Conservation (phyloP, 495 filamentous ascomycete species). For the Staphylotrichum longicolle region DNA sequence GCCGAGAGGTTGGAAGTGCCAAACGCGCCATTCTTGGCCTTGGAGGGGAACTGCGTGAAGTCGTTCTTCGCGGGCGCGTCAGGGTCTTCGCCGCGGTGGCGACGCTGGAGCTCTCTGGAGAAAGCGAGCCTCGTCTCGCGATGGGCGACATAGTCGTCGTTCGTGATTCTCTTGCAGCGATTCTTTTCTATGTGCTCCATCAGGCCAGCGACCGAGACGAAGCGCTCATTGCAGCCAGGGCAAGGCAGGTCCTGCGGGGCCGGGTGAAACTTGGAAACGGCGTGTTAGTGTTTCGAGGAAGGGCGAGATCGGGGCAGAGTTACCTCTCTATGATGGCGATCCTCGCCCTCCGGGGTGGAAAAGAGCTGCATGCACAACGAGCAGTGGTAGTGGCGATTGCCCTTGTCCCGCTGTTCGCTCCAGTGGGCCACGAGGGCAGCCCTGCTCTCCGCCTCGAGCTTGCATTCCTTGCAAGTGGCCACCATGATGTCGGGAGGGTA, state of each 20-base stretch:
- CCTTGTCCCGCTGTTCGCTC: constrained; percentile 4
- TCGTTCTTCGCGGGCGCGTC: background rate
- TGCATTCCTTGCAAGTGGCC: constrained; percentile 3
- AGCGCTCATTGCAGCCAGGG: constrained; percentile 33
- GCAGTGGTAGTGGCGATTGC: constrained; percentile 21
- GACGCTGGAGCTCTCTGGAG: constrained; percentile 22
- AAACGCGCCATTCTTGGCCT: background rate
- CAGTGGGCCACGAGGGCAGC: constrained; percentile 16
- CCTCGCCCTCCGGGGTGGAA: background rate
- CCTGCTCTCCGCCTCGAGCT: constrained; percentile 3
- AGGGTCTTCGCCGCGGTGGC: constrained; percentile 8
- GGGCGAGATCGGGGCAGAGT: too few species aligned
- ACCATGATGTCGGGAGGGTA: constrained; percentile 1
- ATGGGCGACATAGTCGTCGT: constrained; percentile 22
- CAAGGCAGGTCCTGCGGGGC: constrained; percentile 31
- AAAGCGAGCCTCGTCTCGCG: constrained; percentile 22
- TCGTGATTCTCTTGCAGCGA: constrained; percentile 25
- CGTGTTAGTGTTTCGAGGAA: background rate
- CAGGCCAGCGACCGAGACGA: constrained; percentile 22
- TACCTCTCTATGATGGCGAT: constrained; percentile 14
- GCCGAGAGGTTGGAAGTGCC: constrained; percentile 4
- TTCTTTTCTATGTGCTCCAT: constrained; percentile 33
- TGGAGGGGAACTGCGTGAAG: constrained; percentile 16
- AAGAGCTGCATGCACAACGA: constrained; percentile 12
- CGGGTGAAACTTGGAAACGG: constrained; percentile 24